phyloP scores from a whole-genome alignment of 495 filamentous ascomycete species.

The Hypoxylon rickii region DNA sequence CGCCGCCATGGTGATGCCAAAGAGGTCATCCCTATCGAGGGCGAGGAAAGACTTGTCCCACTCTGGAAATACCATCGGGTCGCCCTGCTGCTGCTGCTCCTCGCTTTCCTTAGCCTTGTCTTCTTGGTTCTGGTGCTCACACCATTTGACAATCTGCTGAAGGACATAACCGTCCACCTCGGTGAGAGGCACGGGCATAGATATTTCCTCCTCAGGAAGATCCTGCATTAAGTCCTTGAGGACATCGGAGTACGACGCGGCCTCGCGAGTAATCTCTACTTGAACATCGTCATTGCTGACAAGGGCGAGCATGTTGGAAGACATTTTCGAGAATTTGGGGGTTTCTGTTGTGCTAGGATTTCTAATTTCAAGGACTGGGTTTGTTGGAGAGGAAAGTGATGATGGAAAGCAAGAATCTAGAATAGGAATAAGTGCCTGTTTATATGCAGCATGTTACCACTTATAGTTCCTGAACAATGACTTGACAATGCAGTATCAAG shows the following conservation, averaged over 20 bases:
- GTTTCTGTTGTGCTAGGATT: too few species aligned
- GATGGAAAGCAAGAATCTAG: not conserved
- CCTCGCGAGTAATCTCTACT: not conserved
- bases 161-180: not conserved
- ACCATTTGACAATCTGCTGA: not conserved
- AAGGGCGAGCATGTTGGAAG: conserved; percentile 5
- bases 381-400: too few species aligned
- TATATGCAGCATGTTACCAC: not conserved
- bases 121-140: not conserved
- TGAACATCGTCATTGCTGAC: not conserved
- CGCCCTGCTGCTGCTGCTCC: not conserved
- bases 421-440: not conserved
- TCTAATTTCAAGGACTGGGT: too few species aligned
- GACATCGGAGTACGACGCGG: not conserved
- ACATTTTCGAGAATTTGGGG: conserved; percentile 4
- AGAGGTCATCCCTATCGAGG: not conserved
- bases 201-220: conserved; percentile 3
- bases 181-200: not conserved
- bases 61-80: not conserved
- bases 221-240: conserved; percentile 7
- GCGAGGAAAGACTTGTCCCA: not conserved
- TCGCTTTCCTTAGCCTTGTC: not conserved
- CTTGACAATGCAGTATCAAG: not conserved
- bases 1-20: conserved; percentile 53
- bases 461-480: not conserved